Conservation (phyloP, 352 stramenopile genomes). For the Pythium aphanidermatum region DNA sequence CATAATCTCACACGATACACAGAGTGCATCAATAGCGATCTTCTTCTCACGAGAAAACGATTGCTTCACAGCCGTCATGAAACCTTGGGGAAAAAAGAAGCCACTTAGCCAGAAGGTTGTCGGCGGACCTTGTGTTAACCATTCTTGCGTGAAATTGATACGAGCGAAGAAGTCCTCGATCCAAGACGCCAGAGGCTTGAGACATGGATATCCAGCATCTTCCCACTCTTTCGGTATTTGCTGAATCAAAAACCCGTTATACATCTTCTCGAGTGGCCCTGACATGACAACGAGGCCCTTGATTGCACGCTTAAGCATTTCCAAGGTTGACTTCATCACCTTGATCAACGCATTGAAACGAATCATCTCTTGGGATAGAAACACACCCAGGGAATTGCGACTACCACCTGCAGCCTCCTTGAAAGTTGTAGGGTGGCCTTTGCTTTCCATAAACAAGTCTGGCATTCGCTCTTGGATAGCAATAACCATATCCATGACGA, state of each 20-base stretch:
- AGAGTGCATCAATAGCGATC: slow-evolving; percentile 91
- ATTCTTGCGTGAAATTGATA: slow-evolving; percentile 78
- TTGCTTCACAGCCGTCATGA: slow-evolving; percentile 94
- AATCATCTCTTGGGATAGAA: slow-evolving; percentile 88
- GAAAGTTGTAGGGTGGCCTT: slow-evolving; percentile 80
- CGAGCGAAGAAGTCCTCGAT: slow-evolving; percentile 90
- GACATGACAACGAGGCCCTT: slow-evolving; percentile 90
- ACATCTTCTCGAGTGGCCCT: slow-evolving; percentile 87
- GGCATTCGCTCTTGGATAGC: slow-evolving; percentile 78
- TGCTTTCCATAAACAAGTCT: slow-evolving; percentile 47
- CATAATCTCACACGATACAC: slow-evolving; percentile 80
- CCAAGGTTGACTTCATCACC: slow-evolving; percentile 81
- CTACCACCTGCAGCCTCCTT: slow-evolving; percentile 68
- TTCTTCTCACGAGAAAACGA: slow-evolving; percentile 86
- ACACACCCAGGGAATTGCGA: slow-evolving; percentile 92
- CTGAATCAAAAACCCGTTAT: slow-evolving; percentile 89
- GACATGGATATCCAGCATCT: slow-evolving; percentile 85
- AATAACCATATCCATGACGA: slow-evolving; percentile 84
- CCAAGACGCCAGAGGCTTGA: slow-evolving; percentile 91
- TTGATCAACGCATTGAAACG: slow-evolving; percentile 86
- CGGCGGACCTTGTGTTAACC: slow-evolving; percentile 80
- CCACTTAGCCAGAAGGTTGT: slow-evolving; percentile 89
- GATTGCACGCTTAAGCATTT: slow-evolving; percentile 87
- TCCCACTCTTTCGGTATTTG: slow-evolving; percentile 87
- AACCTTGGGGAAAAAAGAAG: slow-evolving; percentile 95